Base-by-base conservation (phyloP, 495 filamentous ascomycete genomes). In the Penicillium pancosmium region DNA sequence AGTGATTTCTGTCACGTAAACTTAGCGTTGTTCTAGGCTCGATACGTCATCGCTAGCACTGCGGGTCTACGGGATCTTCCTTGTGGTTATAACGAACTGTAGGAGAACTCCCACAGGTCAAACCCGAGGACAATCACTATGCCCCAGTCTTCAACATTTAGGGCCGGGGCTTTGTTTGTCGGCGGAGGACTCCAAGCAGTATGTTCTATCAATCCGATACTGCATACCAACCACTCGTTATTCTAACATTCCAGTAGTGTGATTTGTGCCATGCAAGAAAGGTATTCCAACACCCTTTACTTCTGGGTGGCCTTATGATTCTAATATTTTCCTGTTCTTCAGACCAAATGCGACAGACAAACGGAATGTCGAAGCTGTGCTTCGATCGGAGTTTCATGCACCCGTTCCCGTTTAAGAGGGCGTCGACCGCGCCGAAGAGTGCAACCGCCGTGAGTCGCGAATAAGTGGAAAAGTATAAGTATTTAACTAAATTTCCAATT, bases 231-330 rank as follows among this genome's bases (percentile, higher is more conserved):
- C 3, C 7, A 19, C 16, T 16, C n/a, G 3, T 43, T 16, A 21
- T 16, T 44, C 16, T 16, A 6, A 16, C 15, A 6, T 16, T 44
- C 41, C 8, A 9, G 0, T 7, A 44, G 41, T 44, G 41, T 44
- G 41, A 44, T 44, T n/a, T 44, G 16, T 44, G 41, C n/a, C 41
- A 44, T 44, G 41, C 41, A 18, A 44, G 41, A 44, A 44, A 44
- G 41, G 41, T 44, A 44, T 44, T 44, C 16, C 1, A 9, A 44
- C 2, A 19, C 8, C 41, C 4, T 19, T 44, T 16, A 10, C 41
- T 18, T 19, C n/a, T 44, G 0, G 41, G 15, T 16, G 16, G 6
- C 6, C 8, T 44, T 10, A 3, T 9, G 2, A 19, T 16, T 44
- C 41, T 44, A 3, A 44, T 44, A 8, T 8, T 6, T 44, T 44